These are phyloP conservation scores for Lachnellula suecica DNA, from an alignment of 2,329 filamentous ascomycete species.

Conservation along the genomic window DNA sequence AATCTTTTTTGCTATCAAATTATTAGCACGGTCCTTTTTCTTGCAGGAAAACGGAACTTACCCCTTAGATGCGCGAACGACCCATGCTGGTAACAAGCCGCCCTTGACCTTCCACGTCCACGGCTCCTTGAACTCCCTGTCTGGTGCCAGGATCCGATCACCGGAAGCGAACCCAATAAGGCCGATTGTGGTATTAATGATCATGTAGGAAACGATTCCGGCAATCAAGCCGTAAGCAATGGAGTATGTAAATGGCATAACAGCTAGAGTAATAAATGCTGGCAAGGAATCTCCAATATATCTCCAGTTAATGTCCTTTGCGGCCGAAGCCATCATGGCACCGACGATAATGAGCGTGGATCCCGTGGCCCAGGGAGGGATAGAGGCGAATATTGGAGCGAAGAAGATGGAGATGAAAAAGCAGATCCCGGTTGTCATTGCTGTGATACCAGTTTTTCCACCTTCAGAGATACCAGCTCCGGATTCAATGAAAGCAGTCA, in stretches of 20 bases:
- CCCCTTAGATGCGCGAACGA: constrained; percentile 59
- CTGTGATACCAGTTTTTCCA: constrained; percentile 76
- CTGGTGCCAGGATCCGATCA: constrained; percentile 68
- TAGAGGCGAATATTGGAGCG: constrained; percentile 84
- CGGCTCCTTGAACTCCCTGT: constrained; percentile 71
- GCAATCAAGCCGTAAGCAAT: constrained; percentile 82
- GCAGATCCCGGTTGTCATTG: constrained; percentile 72
- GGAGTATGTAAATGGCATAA: constrained; percentile 87
- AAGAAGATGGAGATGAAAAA: constrained; percentile 89
- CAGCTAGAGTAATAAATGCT: constrained; percentile 76
- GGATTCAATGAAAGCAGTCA: constrained; percentile 84
- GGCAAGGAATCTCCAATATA: constrained; percentile 81
- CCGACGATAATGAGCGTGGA: constrained; percentile 83
- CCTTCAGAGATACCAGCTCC: constrained; percentile 85
- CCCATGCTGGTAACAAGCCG: constrained; percentile 72
- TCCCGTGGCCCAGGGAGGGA: constrained; percentile 84
- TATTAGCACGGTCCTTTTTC: background rate
- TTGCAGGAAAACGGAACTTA: background rate
- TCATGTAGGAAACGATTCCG: constrained; percentile 71
- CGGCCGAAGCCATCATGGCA: constrained; percentile 75
- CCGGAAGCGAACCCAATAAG: constrained; percentile 63
- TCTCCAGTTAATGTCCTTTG: constrained; percentile 81
- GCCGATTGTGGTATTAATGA: constrained; percentile 71
- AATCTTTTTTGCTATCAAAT: constrained; percentile 9
- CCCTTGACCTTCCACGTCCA: constrained; percentile 78